Conservation (phyloP, 345 rosid species). For the Dipteronia sinensis region DNA sequence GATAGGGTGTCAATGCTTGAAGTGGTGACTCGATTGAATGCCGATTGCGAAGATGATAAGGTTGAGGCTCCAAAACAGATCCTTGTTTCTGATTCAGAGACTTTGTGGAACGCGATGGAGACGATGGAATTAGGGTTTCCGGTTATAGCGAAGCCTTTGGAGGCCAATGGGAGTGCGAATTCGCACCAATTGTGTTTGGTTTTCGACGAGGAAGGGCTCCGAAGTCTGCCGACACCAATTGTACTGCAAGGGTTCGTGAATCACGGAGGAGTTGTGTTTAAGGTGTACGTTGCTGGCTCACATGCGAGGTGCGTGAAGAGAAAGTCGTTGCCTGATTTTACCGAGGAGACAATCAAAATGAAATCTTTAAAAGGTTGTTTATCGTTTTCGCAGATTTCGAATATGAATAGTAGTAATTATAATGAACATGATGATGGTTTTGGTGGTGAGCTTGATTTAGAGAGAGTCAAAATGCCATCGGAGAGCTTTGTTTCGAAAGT, state of each 20-base stretch:
- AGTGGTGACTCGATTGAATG: slow-evolving; percentile 37
- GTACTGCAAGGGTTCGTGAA: slow-evolving; percentile 73
- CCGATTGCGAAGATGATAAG: slow-evolving; percentile 24
- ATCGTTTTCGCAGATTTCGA: slow-evolving; percentile 63
- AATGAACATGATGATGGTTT: slow-evolving; percentile 23
- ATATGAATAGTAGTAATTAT: slow-evolving; percentile 25
- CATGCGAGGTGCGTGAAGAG: slow-evolving; percentile 50
- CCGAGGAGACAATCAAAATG: slow-evolving; percentile 39
- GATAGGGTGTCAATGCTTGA: slow-evolving; percentile 63
- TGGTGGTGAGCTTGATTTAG: slow-evolving; percentile 33
- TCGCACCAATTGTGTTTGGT: slow-evolving; percentile 57
- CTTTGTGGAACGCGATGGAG: slow-evolving; percentile 30
- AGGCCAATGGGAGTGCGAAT: slow-evolving; percentile 50
- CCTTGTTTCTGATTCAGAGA: slow-evolving; percentile 37
- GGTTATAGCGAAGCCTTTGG: slow-evolving; percentile 53
- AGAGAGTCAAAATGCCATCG: slow-evolving; percentile 55
- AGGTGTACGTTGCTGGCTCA: slow-evolving; percentile 61
- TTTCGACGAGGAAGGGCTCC: slow-evolving; percentile 53
- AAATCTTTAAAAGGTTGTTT: slow-evolving; percentile 41
- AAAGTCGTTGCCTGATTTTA: slow-evolving; percentile 54
- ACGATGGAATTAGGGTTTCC: slow-evolving; percentile 45
- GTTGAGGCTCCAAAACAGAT: slow-evolving; percentile 47
- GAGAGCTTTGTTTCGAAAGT: slow-evolving; percentile 44
- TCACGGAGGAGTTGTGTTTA: slow-evolving; percentile 65
- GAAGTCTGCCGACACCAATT: slow-evolving; percentile 39